Evolutionary conservation across 305 asterid genomes (phyloP).

Genomic region (Rubia peregrina): DNA sequence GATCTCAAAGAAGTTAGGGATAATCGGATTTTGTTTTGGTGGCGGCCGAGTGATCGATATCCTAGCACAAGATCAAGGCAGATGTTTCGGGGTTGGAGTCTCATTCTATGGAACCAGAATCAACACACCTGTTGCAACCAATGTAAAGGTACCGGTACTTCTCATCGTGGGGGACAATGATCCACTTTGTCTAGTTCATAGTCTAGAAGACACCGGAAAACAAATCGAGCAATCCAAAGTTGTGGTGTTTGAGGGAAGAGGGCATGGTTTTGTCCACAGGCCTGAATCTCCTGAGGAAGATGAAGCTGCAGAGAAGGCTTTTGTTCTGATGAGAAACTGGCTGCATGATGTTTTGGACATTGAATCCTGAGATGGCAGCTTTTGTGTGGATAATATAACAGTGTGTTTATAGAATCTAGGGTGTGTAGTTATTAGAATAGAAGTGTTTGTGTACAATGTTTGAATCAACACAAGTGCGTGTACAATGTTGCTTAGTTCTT

Average conservation of each 20-base stretch:
- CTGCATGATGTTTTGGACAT: slow-evolving; percentile 44
- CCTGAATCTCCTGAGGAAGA: slow-evolving; percentile 80
- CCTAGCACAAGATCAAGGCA: slow-evolving; percentile 50
- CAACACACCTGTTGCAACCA: slow-evolving; percentile 31
- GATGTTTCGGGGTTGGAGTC: slow-evolving; percentile 48
- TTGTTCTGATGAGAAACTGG: slow-evolving; percentile 65
- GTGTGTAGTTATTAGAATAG: background rate
- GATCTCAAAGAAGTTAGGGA: slow-evolving; percentile 60
- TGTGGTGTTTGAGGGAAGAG: slow-evolving; percentile 44
- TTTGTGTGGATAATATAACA: background rate
- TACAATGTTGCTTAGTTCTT: background rate
- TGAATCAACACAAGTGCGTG: background rate
- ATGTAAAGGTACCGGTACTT: slow-evolving; percentile 47
- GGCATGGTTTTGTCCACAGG: slow-evolving; percentile 66
- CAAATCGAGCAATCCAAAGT: slow-evolving; percentile 31
- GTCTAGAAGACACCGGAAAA: slow-evolving; percentile 36
- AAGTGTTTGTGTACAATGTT: background rate
- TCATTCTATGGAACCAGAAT: slow-evolving; percentile 68
- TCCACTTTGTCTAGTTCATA: slow-evolving; percentile 40
- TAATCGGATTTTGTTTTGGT: slow-evolving; percentile 71
- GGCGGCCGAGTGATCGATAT: slow-evolving; percentile 61
- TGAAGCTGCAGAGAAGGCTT: slow-evolving; percentile 76
- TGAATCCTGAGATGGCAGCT: slow-evolving; percentile 20
- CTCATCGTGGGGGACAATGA: slow-evolving; percentile 56
- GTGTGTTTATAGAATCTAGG: background rate